A percentile compares a stretch with the other conserved stretches of the same genome.
These are phyloP conservation scores for Furcasterigmium sp. DNA, from an alignment of 2,329 filamentous ascomycete species.

Conservation along the genomic window DNA sequence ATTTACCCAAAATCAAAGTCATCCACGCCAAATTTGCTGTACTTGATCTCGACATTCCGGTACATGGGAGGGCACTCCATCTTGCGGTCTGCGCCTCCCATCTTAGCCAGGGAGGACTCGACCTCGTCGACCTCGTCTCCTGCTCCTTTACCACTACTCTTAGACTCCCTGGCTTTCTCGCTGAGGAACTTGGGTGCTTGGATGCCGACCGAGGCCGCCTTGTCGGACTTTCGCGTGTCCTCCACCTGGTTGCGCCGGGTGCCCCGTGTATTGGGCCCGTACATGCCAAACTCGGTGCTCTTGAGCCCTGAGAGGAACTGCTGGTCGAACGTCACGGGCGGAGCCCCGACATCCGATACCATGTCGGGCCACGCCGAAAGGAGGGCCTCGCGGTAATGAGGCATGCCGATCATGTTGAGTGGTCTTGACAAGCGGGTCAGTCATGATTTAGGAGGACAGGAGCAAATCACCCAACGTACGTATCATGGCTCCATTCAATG, in stretches of 20 bases:
- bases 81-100: conserved; percentile 68
- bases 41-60: conserved; percentile 93
- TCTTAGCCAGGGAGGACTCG: conserved; percentile 59
- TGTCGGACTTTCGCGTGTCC: conserved; percentile 62
- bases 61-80: conserved; percentile 86
- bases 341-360: conserved; percentile 79
- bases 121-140: conserved; percentile 50
- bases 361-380: conserved; percentile 89
- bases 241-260: conserved; percentile 77
- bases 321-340: conserved; percentile 69
- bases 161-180: conserved; percentile 75
- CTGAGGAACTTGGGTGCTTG: conserved; percentile 89
- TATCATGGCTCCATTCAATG: conserved; percentile 67
- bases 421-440: conserved; percentile 45
- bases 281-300: conserved; percentile 68
- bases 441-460: neutral
- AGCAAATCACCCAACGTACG: conserved; percentile 38
- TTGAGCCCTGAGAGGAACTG: conserved; percentile 65
- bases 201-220: conserved; percentile 53
- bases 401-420: conserved; percentile 81
- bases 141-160: conserved; percentile 36
- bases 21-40: conserved; percentile 98
- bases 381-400: conserved; percentile 83
- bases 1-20: conserved; percentile 92
- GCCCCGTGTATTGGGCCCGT: conserved; percentile 70